A percentile compares a stretch with the other conserved stretches of the same genome.
These are phyloP conservation scores for Fusarium armeniacum DNA, from an alignment of 2,329 filamentous ascomycete species.

Conservation along the genomic window DNA sequence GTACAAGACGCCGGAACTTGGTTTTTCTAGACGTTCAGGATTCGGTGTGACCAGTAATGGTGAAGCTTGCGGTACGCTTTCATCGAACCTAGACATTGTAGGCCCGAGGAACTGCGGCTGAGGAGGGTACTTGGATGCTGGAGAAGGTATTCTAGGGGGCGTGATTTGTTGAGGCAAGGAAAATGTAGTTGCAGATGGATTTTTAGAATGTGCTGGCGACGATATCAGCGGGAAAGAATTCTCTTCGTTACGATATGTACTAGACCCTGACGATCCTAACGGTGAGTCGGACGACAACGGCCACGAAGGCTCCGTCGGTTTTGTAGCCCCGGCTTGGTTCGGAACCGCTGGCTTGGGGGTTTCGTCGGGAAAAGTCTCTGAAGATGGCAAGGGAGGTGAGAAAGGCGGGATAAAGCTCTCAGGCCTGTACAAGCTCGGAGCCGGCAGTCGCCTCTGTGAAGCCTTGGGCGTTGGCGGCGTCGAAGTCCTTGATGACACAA, in stretches of 20 bases:
- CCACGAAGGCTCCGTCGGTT: slow-evolving; percentile 20
- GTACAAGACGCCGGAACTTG: slow-evolving; percentile 24
- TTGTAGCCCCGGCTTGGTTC: not conserved
- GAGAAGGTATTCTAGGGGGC: slow-evolving; percentile 29
- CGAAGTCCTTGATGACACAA: slow-evolving; percentile 16
- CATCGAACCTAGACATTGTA: slow-evolving; percentile 25
- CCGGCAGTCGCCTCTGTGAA: slow-evolving; percentile 17
- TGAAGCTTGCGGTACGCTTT: slow-evolving; percentile 15
- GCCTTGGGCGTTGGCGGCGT: slow-evolving; percentile 28
- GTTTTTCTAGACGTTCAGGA: slow-evolving; percentile 21
- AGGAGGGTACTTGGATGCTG: slow-evolving; percentile 15
- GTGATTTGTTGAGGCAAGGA: slow-evolving; percentile 20
- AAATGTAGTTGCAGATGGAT: not conserved
- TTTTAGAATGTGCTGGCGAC: slow-evolving; percentile 4
- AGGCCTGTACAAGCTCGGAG: slow-evolving; percentile 19
- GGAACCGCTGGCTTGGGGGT: not conserved
- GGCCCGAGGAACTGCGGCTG: slow-evolving; percentile 11
- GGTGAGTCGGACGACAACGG: slow-evolving; percentile 31
- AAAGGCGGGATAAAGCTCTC: slow-evolving; percentile 26
- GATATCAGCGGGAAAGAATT: slow-evolving; percentile 9
- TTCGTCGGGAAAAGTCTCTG: not conserved
- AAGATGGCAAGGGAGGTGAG: slow-evolving; percentile 11
- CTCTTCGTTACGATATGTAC: slow-evolving; percentile 27
- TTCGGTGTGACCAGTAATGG: slow-evolving; percentile 29
- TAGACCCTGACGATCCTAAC: slow-evolving; percentile 28